phyloP scores from a whole-genome alignment of 164 flowering plant genomes.

The Tetracentron sinense region DNA sequence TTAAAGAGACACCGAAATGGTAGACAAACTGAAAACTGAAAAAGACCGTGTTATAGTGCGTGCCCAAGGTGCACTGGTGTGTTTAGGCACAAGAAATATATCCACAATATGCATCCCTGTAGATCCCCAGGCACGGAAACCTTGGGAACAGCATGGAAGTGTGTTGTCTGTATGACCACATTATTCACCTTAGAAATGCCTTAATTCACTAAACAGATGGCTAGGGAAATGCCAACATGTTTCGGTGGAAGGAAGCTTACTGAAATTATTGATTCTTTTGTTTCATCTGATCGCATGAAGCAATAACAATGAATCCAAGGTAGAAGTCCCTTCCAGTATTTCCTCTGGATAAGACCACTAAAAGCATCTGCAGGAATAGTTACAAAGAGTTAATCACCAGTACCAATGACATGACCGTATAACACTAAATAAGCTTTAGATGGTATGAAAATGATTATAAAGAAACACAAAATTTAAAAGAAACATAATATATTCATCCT shows the following conservation, averaged over 20 bases:
- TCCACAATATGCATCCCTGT: background rate
- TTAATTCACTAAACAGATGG: background rate
- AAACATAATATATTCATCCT: too few relatives aligned
- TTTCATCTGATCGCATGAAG: slow-evolving; percentile 80
- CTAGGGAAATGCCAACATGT: background rate
- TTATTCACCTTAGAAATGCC: background rate
- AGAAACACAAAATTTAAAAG: too few relatives aligned
- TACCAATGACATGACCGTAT: background rate
- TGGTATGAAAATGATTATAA: too few relatives aligned
- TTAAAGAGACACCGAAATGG: too few relatives aligned
- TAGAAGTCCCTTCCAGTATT: slow-evolving; percentile 73
- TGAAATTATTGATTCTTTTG: slow-evolving; percentile 54
- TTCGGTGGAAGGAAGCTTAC: slow-evolving; percentile 40
- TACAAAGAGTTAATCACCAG: background rate
- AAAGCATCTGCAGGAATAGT: slow-evolving; percentile 61
- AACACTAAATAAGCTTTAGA: background rate
- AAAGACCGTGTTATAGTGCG: too few relatives aligned
- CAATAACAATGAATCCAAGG: slow-evolving; percentile 98
- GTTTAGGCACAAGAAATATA: too few relatives aligned
- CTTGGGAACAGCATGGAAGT: background rate
- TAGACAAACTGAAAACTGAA: too few relatives aligned
- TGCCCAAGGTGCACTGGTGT: too few relatives aligned
- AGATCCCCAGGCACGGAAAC: background rate
- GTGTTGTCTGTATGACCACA: background rate
- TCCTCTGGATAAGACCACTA: slow-evolving; percentile 52